Evolutionary conservation across 2,329 filamentous ascomycete genomes (phyloP).

Genomic region (Colletotrichum phormii): DNA sequence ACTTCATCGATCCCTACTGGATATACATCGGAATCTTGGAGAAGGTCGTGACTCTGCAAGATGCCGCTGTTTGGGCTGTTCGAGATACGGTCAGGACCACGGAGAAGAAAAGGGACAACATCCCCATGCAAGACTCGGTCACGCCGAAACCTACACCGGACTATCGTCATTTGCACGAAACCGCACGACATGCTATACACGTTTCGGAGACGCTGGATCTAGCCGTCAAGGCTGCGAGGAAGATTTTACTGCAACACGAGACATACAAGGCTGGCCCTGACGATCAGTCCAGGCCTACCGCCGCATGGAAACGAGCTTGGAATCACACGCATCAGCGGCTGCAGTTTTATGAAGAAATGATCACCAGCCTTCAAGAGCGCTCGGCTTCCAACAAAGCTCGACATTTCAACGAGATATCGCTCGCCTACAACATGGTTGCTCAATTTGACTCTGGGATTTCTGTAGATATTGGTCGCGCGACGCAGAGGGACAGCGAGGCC

Average conservation of each 20-base stretch:
- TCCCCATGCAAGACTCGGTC: neutral
- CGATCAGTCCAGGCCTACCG: neutral
- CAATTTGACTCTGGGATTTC: constrained; percentile 53
- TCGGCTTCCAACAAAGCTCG: constrained; percentile 54
- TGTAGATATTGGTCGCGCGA: constrained; percentile 52
- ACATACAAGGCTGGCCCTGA: constrained; percentile 23
- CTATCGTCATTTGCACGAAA: constrained; percentile 53
- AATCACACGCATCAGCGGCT: constrained; percentile 47
- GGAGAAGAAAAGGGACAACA: constrained; percentile 42
- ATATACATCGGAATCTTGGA: constrained; percentile 45
- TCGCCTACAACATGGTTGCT: constrained; percentile 58
- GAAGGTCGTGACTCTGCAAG: constrained; percentile 46
- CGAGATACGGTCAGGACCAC: constrained; percentile 48
- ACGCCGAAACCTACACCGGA: constrained; percentile 43
- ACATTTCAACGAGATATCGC: constrained; percentile 66
- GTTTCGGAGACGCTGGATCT: constrained; percentile 55
- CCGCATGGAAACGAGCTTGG: constrained; percentile 10
- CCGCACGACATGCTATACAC: constrained; percentile 57
- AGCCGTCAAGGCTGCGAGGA: constrained; percentile 44
- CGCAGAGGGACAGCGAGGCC: constrained; percentile 58
- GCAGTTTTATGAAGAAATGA: constrained; percentile 46
- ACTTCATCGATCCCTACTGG: constrained; percentile 49
- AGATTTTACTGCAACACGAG: constrained; percentile 48
- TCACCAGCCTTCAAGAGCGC: constrained; percentile 49
- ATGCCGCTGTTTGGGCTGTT: constrained; percentile 53